phyloP scores from a whole-genome alignment of 805 yeast genomes.

The Sporopachydermia quercuum region DNA sequence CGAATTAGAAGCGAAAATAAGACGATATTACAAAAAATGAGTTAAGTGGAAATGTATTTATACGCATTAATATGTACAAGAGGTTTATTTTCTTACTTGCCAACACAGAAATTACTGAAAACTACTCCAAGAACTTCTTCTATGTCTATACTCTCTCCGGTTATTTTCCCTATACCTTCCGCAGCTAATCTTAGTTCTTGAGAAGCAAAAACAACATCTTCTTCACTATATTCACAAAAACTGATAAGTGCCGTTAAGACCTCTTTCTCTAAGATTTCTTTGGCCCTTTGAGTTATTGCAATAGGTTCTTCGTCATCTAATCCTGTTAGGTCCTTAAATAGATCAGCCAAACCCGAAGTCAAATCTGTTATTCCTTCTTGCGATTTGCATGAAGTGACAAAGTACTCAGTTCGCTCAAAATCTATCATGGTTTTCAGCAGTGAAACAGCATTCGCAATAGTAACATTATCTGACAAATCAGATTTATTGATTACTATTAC shows the following conservation, averaged over 20 bases:
- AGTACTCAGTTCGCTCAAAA: slow-evolving; percentile 13
- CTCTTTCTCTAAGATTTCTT: slow-evolving; percentile 60
- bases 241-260: slow-evolving; percentile 48
- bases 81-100: slow-evolving; percentile 36
- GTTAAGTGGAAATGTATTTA: slow-evolving; percentile 4
- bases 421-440: slow-evolving; percentile 7
- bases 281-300: slow-evolving; percentile 58
- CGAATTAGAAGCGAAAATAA: slow-evolving; percentile 33
- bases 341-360: slow-evolving; percentile 23
- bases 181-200: slow-evolving; percentile 62
- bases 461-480: slow-evolving; percentile 9
- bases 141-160: slow-evolving; percentile 77
- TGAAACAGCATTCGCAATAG: neutral
- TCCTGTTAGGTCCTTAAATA: slow-evolving; percentile 34
- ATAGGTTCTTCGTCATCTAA: slow-evolving; percentile 48
- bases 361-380: slow-evolving; percentile 42
- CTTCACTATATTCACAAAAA: slow-evolving; percentile 19
- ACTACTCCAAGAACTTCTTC: slow-evolving; percentile 88
- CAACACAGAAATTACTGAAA: slow-evolving; percentile 86
- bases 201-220: slow-evolving; percentile 68
- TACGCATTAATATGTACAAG: too few relatives aligned
- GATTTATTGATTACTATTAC: slow-evolving; percentile 19
- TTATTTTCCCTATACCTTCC: slow-evolving; percentile 82
- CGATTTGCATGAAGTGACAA: slow-evolving; percentile 42
- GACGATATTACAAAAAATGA: slow-evolving; percentile 4